phyloP scores from a whole-genome alignment of 2,329 filamentous ascomycete genomes.

The Didymella lethalis region DNA sequence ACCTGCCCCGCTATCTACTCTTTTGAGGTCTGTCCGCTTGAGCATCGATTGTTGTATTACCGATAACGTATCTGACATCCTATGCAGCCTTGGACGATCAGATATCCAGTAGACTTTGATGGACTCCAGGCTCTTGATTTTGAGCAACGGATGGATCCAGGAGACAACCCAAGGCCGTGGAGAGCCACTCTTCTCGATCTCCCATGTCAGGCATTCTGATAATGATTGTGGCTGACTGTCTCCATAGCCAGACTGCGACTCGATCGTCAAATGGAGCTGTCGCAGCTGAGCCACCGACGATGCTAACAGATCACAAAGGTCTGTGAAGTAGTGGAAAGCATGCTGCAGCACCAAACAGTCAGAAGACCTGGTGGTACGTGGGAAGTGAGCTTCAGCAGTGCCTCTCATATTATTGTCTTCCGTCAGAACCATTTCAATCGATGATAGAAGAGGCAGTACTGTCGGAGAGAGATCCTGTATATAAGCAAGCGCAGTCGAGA shows the following conservation, averaged over 20 bases:
- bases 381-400: constrained; percentile 25
- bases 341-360: constrained; percentile 30
- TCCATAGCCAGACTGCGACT: constrained; percentile 20
- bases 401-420: constrained; percentile 33
- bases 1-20: not conserved
- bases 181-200: constrained; percentile 16
- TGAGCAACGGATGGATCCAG: constrained; percentile 32
- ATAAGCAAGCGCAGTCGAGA: constrained; percentile 37
- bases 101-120: constrained; percentile 30
- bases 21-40: not conserved
- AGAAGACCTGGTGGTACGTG: constrained; percentile 25
- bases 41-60: constrained; percentile 29
- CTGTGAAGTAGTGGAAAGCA: constrained; percentile 32
- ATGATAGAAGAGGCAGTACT: constrained; percentile 25
- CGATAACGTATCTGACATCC: constrained; percentile 25
- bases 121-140: constrained; percentile 23
- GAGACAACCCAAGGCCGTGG: constrained; percentile 21
- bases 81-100: constrained; percentile 23
- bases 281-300: constrained; percentile 29
- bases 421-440: constrained; percentile 28
- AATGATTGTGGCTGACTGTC: constrained; percentile 17
- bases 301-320: constrained; percentile 34
- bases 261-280: constrained; percentile 27
- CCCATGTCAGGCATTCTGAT: constrained; percentile 24
- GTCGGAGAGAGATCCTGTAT: constrained; percentile 30